Percentiles rank a stretch among this genome's conserved stretches.
phyloP scores from a whole-genome alignment of 768 basidiomycete genomes.

The Termitomyces sp. region DNA sequence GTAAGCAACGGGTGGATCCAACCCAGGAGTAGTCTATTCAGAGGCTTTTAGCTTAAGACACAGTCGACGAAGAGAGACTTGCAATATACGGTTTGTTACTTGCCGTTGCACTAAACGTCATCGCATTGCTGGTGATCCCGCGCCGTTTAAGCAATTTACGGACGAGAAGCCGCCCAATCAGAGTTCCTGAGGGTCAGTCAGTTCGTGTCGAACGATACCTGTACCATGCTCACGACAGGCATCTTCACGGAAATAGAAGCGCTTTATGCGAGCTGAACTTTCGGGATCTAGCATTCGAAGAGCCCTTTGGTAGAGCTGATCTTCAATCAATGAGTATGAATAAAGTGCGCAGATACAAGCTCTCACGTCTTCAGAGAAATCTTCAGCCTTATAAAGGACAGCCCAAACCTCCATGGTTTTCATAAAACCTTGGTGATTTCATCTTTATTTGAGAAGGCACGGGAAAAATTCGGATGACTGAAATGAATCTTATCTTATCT shows the following conservation, averaged over 20 bases:
- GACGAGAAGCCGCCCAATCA: conserved; percentile 73
- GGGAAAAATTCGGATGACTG: not conserved
- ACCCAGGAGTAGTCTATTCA: conserved; percentile 35
- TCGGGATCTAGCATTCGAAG: conserved; percentile 54
- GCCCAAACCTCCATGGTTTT: conserved; percentile 38
- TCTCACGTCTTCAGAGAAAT: conserved; percentile 38
- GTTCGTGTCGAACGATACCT: not conserved
- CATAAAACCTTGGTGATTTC: not conserved
- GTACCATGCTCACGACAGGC: conserved; percentile 54
- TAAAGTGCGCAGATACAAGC: not conserved
- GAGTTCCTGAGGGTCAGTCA: conserved; percentile 46
- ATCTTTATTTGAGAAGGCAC: not conserved
- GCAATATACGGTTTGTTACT: conserved; percentile 77
- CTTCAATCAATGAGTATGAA: conserved; percentile 3
- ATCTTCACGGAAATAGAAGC: conserved; percentile 69
- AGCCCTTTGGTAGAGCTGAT: conserved; percentile 58
- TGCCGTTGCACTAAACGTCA: conserved; percentile 53
- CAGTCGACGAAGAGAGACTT: conserved; percentile 22
- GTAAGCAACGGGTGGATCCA: conserved; percentile 60
- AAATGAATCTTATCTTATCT: conserved; percentile 13
- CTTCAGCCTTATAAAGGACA: conserved; percentile 34
- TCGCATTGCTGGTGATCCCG: conserved; percentile 41
- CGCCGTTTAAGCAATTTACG: conserved; percentile 56
- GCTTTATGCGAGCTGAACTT: conserved; percentile 51
- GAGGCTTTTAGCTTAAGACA: not conserved